phyloP scores from a whole-genome alignment of 352 stramenopile genomes.

The Globisporangium radiosum region DNA sequence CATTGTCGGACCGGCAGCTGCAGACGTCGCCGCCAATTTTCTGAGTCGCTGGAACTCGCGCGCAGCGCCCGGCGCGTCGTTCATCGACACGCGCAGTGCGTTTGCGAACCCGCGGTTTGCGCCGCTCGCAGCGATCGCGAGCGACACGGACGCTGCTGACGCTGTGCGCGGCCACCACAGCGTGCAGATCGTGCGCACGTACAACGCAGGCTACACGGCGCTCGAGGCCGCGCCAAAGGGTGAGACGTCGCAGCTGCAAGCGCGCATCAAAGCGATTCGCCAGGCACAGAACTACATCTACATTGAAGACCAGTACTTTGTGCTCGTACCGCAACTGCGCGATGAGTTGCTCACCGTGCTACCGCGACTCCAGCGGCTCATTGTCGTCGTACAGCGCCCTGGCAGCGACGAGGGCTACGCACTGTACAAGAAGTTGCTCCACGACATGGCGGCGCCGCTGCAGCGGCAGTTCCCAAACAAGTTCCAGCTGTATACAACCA shows the following conservation, averaged over 20 bases:
- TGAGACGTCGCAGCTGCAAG: conserved; percentile 41
- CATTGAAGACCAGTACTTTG: conserved; percentile 73
- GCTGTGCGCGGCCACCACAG: background rate
- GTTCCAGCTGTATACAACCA: conserved; percentile 53
- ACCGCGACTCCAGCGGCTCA: conserved; percentile 37
- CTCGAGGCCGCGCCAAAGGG: conserved; percentile 18
- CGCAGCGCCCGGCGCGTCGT: conserved; percentile 14
- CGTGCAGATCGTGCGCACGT: conserved; percentile 53
- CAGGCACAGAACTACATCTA: conserved; percentile 59
- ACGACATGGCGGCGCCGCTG: conserved; percentile 58
- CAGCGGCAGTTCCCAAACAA: conserved; percentile 52
- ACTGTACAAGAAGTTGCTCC: conserved; percentile 32
- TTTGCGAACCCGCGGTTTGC: conserved; percentile 33
- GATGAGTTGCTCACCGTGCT: conserved; percentile 35
- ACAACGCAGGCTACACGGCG: conserved; percentile 22
- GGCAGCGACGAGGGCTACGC: conserved; percentile 20
- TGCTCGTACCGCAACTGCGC: conserved; percentile 47
- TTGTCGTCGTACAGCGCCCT: conserved; percentile 40
- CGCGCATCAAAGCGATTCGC: conserved; percentile 47
- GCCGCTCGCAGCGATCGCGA: background rate
- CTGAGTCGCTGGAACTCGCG: conserved; percentile 53
- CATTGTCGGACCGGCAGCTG: conserved; percentile 32
- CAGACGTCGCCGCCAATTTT: conserved; percentile 63
- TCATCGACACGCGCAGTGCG: conserved; percentile 33
- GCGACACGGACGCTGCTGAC: background rate